Base-by-base conservation (phyloP, 257 asterid genomes). In the Scutellaria baicalensis region DNA sequence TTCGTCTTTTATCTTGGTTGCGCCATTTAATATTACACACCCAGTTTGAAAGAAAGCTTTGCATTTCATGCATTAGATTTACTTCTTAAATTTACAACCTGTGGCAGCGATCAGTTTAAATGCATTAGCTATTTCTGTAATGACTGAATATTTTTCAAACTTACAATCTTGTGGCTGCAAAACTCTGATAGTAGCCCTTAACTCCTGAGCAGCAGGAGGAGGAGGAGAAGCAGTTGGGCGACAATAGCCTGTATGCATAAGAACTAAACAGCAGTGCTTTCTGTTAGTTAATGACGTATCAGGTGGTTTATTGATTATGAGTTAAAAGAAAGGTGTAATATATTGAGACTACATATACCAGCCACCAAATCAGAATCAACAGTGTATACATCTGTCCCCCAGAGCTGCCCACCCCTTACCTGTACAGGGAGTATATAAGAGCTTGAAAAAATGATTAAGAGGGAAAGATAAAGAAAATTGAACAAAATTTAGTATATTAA, bases 281-380 rank as follows among this genome's bases (percentile, higher is more conserved):
- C 54, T 68, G 73, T 82, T 62, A 83, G 82, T 71, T 66, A 79
- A 70, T 77, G 49, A 48, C 23, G 39, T 62, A 64, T 18, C 67
- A 72, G 20, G 51, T 51, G 13, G 12, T 67, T 14, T 23, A 11
- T 20, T 39, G 62, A 66, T 38, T 39, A 42, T 50, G 23, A 45
- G 33, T 33, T 12, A 59, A 67, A 38, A 55, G 33, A 31, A 55
- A 59, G 38, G 50, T 66, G 61, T 20, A 70, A 45, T 52, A 64
- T 42, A 75, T 57, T 27, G 58, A 50, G 73, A 69, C 50, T 66
- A 60, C 20, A 70, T 39, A 59, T 86, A 91, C 99, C 97, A 72
- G 99, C 99, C 73, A 89, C 99, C 81, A 94, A 86, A 89, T 94
- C 99, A 10, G 99, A 94, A 82, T 94, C 99, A 73, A 87, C 93